Base-by-base conservation (phyloP, 768 basidiomycete genomes). In the Pholiota molesta region DNA sequence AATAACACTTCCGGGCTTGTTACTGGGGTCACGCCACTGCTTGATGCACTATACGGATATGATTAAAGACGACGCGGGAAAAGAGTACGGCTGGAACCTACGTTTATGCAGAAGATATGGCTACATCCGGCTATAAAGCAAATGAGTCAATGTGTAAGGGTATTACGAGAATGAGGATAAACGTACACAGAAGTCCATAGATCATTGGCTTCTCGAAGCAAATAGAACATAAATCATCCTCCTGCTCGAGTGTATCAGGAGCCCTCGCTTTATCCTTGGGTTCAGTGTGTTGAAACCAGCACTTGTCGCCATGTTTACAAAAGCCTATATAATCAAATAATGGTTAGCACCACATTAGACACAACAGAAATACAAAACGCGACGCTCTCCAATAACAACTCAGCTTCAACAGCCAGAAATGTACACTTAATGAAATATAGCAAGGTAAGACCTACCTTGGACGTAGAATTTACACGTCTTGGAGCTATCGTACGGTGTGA, bases 91-190 rank as follows among this genome's bases (percentile, higher is more conserved):
- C 33, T 31, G 7, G 40, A 51, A 74, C 81, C 61, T 70, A 92
- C 91, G 62, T 83, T 72, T 39, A 90, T 78, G 71, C 92, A 94
- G 72, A 92, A 94, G 52, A 91, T 77, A 72, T 94, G 92, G 63
- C 82, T 88, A 70, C 92, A 94, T 33, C 86, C 87, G 21, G 73
- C 91, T 92, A 62, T 35, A 11, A 54, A 19, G 52, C 28, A 54
- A 11, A 21, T 62, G 42, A 42, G 56, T 21, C 19, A 39, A 52
- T 10, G 2, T 55, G 35, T 37, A 37, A 54, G n/a, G n/a, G 2
- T 10, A 39, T 21, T 19, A 52, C 39, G 23, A 19, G 39, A 26
- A 57, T 28, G 8, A 52, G 37, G 40, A 11, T 10, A 13, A 17
- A 68, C 80, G 67, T 69, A 90, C 90, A 78, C 29, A 94, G 79